These are phyloP conservation scores for Cydonia oblonga DNA, from an alignment of 331 rosid species.

Conservation along the genomic window DNA sequence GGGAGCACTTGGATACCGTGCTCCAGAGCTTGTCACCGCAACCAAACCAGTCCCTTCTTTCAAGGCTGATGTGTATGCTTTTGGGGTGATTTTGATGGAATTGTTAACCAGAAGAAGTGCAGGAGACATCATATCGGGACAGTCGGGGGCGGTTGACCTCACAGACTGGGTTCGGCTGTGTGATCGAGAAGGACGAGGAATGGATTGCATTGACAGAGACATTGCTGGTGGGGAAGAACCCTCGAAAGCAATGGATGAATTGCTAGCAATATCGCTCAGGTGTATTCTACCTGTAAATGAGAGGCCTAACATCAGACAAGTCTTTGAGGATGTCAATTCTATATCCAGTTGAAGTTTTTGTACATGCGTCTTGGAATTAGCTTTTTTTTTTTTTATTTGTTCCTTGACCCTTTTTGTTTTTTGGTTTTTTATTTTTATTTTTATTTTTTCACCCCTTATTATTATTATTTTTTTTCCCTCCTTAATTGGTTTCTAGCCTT, in stretches of 20 bases:
- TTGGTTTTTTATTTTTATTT: too few species aligned
- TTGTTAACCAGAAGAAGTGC: slow-evolving; percentile 85
- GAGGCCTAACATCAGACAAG: slow-evolving; percentile 99
- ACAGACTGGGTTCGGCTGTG: slow-evolving; percentile 98
- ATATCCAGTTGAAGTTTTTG: slow-evolving; percentile 63
- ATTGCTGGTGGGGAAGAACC: slow-evolving; percentile 84
- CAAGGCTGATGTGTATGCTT: slow-evolving; percentile 90
- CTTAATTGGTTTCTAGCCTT: slow-evolving; percentile 49
- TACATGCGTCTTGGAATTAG: slow-evolving; percentile 85
- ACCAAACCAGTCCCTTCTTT: slow-evolving; percentile 71
- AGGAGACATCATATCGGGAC: slow-evolving; percentile 94
- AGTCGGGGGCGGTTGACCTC: slow-evolving; percentile 88
- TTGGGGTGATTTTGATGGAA: slow-evolving; percentile 93
- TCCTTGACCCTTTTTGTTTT: slow-evolving; percentile 4
- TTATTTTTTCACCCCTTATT: slow-evolving; percentile 1
- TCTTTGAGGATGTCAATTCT: slow-evolving; percentile 73
- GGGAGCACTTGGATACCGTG: slow-evolving; percentile 94
- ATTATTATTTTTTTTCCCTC: neutral
- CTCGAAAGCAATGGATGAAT: slow-evolving; percentile 62
- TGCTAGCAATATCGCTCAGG: slow-evolving; percentile 73
- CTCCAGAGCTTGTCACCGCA: slow-evolving; percentile 74
- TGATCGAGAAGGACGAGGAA: slow-evolving; percentile 85
- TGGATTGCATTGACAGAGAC: slow-evolving; percentile 92
- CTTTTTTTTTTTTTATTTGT: slow-evolving; percentile 39
- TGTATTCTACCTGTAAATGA: slow-evolving; percentile 98